Evolutionary conservation across 2,329 filamentous ascomycete genomes (phyloP).

Genomic region (Clarireedia hainanense): DNA sequence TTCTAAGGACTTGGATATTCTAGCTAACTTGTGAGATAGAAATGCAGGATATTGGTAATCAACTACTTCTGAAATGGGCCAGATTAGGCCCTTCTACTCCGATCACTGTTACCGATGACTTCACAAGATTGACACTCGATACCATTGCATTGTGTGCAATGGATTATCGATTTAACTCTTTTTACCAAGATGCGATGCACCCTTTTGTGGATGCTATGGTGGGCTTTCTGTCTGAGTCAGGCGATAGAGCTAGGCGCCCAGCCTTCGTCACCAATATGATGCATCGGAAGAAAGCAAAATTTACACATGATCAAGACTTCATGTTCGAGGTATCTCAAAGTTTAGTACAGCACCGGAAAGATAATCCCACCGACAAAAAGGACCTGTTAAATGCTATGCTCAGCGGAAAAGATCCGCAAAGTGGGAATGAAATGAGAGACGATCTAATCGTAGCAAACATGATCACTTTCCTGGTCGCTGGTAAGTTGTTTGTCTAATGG

Average conservation of each 20-base stretch:
- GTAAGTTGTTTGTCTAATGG: neutral
- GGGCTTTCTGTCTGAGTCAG: slow-evolving; percentile 51
- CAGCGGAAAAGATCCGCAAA: slow-evolving; percentile 55
- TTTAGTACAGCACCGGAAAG: slow-evolving; percentile 49
- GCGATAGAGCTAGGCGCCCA: slow-evolving; percentile 41
- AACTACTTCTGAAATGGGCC: slow-evolving; percentile 60
- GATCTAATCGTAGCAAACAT: slow-evolving; percentile 58
- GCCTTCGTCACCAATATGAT: slow-evolving; percentile 41
- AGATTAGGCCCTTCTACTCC: slow-evolving; percentile 47
- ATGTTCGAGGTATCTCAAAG: slow-evolving; percentile 48
- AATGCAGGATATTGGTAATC: slow-evolving; percentile 58
- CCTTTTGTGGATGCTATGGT: slow-evolving; percentile 64
- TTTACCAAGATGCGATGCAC: slow-evolving; percentile 60
- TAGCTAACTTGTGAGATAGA: slow-evolving; percentile 29
- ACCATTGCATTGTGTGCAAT: slow-evolving; percentile 55
- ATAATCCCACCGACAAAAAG: slow-evolving; percentile 47
- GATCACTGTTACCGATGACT: slow-evolving; percentile 57
- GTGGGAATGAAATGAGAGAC: slow-evolving; percentile 53
- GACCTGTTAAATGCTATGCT: slow-evolving; percentile 65
- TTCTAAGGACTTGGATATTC: neutral
- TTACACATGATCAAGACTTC: slow-evolving; percentile 43
- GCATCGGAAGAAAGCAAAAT: slow-evolving; percentile 37
- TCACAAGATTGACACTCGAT: slow-evolving; percentile 64
- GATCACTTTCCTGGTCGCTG: slow-evolving; percentile 57
- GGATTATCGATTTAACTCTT: slow-evolving; percentile 59